Base-by-base conservation (phyloP, 371 early-diverging fungal species). In the Gilbertella persicaria region DNA sequence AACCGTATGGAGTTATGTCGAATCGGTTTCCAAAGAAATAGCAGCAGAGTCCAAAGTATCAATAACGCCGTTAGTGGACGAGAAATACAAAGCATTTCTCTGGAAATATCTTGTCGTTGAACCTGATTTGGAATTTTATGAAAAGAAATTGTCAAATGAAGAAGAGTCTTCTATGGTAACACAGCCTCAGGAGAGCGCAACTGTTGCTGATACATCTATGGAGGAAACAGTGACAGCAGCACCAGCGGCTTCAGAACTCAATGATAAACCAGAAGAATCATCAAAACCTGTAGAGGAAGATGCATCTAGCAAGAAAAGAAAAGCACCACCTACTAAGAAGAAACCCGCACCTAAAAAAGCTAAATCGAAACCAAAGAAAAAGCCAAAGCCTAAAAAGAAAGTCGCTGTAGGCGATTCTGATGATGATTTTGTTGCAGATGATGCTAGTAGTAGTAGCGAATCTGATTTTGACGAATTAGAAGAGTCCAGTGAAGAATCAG, bases 41-140 rank as follows among this genome's bases (percentile, higher is more conserved):
- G 45, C 50, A 17, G 40, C 42, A 13, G 19, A 58, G 13, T 43
- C 45, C 8, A 21, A 38, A 5, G 2, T 23, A 17, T n/a, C 23
- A 10, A 44, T 44, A 6, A 53, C 25, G 9, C 69, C 69, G 5
- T 35, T 33, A 4, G 33, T 73, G 4, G 70, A 73, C 36, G 58
- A 53, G 2, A 48, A 35, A 1, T 73, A 69, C 44, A 73, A 69
- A 33, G 8, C 45, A 0, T 67, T 60, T 28, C 14, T 73, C 19
- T 73, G 74, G 74, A 51, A 62, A 5, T 53, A 55, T 28, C 13
- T 67, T 6, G 48, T 33, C 24, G 17, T 26, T 1, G 55, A 53
- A n/a, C 3, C 20, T 3, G 64, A 59, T 5, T 39, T 68, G 0
- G 28, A 39, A 16, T 64, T 68, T 30, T 55, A 45, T 53, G 58